phyloP scores from a whole-genome alignment of 371 early-diverging fungal genomes.

The Saksenaea oblongispora region DNA sequence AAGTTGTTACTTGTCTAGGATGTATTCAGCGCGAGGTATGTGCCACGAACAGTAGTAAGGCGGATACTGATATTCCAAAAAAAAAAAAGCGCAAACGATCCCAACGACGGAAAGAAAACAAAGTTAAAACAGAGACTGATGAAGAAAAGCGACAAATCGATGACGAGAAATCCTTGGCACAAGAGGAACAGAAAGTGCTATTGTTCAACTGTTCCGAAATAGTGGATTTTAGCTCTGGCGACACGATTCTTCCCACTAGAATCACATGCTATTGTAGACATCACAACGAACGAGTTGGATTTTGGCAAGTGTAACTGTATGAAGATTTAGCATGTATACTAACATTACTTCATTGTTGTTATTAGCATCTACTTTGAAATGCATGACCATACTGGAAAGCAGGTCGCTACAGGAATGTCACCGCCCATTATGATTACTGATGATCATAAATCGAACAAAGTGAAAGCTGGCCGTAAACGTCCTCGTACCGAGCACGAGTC shows the following conservation, averaged over 20 bases:
- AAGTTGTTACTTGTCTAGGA: slow-evolving; percentile 80
- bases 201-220: slow-evolving; percentile 89
- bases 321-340: neutral
- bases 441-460: slow-evolving; percentile 90
- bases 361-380: slow-evolving; percentile 72
- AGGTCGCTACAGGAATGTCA: slow-evolving; percentile 81
- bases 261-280: slow-evolving; percentile 96
- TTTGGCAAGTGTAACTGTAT: slow-evolving; percentile 50
- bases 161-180: slow-evolving; percentile 52
- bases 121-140: slow-evolving; percentile 26
- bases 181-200: slow-evolving; percentile 73
- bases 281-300: slow-evolving; percentile 89
- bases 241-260: slow-evolving; percentile 86
- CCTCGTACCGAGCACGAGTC: slow-evolving; percentile 39
- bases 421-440: slow-evolving; percentile 96
- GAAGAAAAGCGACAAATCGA: slow-evolving; percentile 26
- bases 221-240: slow-evolving; percentile 89
- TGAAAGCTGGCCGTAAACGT: slow-evolving; percentile 52
- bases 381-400: slow-evolving; percentile 64
- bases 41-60: neutral
- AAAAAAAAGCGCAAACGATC: slow-evolving; percentile 49
- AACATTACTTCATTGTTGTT: neutral
- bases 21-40: slow-evolving; percentile 86
- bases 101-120: slow-evolving; percentile 56
- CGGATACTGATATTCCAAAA: neutral